These are phyloP conservation scores for Penicillium sp. DNA, from an alignment of 2,329 filamentous ascomycete genomes.

Conservation along the genomic window DNA sequence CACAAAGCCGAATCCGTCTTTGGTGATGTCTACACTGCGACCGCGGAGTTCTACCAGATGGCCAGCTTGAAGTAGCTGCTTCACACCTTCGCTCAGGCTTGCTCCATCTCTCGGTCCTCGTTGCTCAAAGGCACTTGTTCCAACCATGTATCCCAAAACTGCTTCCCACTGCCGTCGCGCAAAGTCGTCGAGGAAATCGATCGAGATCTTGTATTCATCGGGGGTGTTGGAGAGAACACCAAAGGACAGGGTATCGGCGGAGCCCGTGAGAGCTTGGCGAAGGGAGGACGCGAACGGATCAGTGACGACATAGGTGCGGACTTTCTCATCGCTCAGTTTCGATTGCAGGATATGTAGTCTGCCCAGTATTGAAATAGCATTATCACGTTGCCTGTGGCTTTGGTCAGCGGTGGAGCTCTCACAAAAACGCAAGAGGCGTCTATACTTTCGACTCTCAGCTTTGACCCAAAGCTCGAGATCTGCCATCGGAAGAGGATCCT, in stretches of 20 bases:
- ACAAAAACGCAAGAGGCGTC: constrained; percentile 10
- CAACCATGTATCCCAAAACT: constrained; percentile 91
- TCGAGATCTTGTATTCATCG: constrained; percentile 48
- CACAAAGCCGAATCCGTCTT: constrained; percentile 90
- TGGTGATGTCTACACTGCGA: constrained; percentile 70
- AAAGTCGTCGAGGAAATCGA: constrained; percentile 67
- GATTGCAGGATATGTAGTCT: constrained; percentile 82
- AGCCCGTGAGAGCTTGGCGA: constrained; percentile 81
- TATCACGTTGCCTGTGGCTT: constrained; percentile 69
- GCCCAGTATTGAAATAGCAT: constrained; percentile 76
- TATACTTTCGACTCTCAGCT: constrained; percentile 59
- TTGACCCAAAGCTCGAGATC: constrained; percentile 87
- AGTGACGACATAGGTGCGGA: constrained; percentile 72
- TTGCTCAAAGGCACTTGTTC: constrained; percentile 45
- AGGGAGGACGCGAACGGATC: constrained; percentile 80
- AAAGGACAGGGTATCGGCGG: constrained; percentile 82
- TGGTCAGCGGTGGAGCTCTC: neutral
- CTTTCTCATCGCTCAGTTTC: constrained; percentile 57
- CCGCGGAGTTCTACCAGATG: constrained; percentile 68
- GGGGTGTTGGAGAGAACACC: constrained; percentile 74
- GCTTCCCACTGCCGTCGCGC: constrained; percentile 91
- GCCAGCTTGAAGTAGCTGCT: constrained; percentile 76
- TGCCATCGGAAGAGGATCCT: constrained; percentile 70
- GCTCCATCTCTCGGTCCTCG: constrained; percentile 46
- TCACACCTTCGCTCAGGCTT: constrained; percentile 71